phyloP scores from a whole-genome alignment of 2,329 filamentous ascomycete genomes.

The Aureobasidium sp. region DNA sequence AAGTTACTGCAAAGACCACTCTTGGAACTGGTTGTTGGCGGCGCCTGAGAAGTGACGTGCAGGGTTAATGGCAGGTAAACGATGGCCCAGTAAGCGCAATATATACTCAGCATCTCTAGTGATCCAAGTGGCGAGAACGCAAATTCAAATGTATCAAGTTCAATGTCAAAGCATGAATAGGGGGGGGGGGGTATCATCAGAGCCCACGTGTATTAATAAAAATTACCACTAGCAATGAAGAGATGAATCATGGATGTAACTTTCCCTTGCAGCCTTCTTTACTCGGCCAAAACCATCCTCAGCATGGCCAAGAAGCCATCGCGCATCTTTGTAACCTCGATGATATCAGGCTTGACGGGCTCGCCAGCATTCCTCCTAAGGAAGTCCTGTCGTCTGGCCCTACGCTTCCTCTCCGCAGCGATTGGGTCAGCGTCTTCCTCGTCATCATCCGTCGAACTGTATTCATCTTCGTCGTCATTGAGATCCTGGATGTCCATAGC shows the following conservation, averaged over 20 bases:
- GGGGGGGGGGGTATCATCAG: not conserved
- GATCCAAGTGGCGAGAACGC: too few species aligned
- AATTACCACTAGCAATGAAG: not conserved
- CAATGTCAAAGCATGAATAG: not conserved
- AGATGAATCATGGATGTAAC: not conserved
- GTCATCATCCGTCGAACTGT: slow-evolving; percentile 65
- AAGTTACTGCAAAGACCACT: too few species aligned
- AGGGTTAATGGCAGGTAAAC: too few species aligned
- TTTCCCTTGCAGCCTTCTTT: too few species aligned
- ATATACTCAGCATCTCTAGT: too few species aligned
- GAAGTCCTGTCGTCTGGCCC: slow-evolving; percentile 69
- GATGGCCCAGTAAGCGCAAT: too few species aligned
- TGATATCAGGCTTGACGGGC: slow-evolving; percentile 27
- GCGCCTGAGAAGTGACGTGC: too few species aligned
- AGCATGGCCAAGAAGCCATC: slow-evolving; percentile 28
- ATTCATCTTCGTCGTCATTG: slow-evolving; percentile 58
- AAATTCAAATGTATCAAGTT: not conserved
- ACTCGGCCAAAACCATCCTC: slow-evolving; percentile 26
- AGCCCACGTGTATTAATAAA: not conserved
- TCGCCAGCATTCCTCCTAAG: slow-evolving; percentile 39
- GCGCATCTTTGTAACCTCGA: slow-evolving; percentile 26
- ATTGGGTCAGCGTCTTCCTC: slow-evolving; percentile 75
- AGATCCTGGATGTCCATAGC: slow-evolving; percentile 81
- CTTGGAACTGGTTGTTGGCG: too few species aligned
- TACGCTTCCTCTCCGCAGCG: slow-evolving; percentile 69